Base-by-base conservation (phyloP, 148 eudicot species). In the Amaranthus hypochondriacus region DNA sequence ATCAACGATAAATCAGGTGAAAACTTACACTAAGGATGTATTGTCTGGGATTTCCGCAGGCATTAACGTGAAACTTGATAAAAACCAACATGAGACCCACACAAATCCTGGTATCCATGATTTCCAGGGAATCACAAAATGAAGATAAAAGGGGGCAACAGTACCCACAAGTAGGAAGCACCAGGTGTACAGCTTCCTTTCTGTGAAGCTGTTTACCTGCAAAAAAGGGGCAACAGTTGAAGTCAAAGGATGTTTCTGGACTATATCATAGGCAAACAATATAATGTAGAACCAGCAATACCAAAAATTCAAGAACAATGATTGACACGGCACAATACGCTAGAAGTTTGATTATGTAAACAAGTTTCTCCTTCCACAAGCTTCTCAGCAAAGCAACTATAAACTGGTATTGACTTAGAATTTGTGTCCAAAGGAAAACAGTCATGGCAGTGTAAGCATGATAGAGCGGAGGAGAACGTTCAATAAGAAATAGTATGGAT, bases 1-100 rank as follows among this genome's bases (percentile, higher is more conserved):
- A 50, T 58, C 12, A 15, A 73, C 2, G 18, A 72, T 10, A 8
- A 6, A 62, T 53, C 51, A 67, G 62, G 71, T 42, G 69, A 52
- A 82, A 71, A 84, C 97, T 88, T 88, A 95, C 98, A 95, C 98
- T 62, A 95, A 81, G 53, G 66, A 75, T 69, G 98, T 89, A 81
- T 95, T 90, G 73, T 95, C 98, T 39, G 98, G 98, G 82, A 95
- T 95, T 85, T 95, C 92, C 62, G 93, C 93, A 73, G 98, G 98
- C 98, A 92, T 88, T 86, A 95, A 85, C 59, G 98, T 95, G 77
- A 95, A 95, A 57, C 81, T 64, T 15, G 98, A 95, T 74, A 95
- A 81, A 76, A 81, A 87, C 89, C 97, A 95, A 78, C 93, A 89
- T 70, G 97, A 79, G 74, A 74, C 71, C 84, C 90, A 86, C 73